Evolutionary conservation across 1,284 basidiomycete genomes (phyloP), one percentile per base, ranked within the genome.

Genomic region (Apiotrichum montevideense): DNA sequence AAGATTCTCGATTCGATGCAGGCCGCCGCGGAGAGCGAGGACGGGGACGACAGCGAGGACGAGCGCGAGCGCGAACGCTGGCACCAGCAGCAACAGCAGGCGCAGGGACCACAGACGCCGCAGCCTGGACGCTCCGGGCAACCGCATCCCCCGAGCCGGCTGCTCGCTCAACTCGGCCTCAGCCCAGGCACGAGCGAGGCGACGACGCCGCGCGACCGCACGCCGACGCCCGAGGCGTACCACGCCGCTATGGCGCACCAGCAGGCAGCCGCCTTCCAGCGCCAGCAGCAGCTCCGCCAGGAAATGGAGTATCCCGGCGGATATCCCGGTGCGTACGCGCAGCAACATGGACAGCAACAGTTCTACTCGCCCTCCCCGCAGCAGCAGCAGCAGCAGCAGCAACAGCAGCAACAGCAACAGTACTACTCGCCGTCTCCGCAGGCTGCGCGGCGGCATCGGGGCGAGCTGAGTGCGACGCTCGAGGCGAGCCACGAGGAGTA

Each of bases 1-100:
- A 84, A 87, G 58, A 91, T 96, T 61, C 87, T 96, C 69, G 73
- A 76, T 45, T 61, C 59, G 10, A 75, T 75, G 63, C 66, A 87
- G 81, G 64, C 87, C 87, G 60, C 62, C n/a, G 67, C 59, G 40
- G 65, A 67, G 52, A 62, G 59, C 42, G 54, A 57, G 47, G 61
- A 69, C 57, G 54, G 58, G 50, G 61, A 63, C 45, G 61, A 63
- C 29, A 58, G 58, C 3, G 67, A 68, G 42, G 54, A 67, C 45
- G 63, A 50, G 67, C 54, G 66, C 39, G 39, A 50, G 8, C 49
- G 40, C 46, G 35, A 14, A 2, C 46, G 46, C 29, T 13, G 15
- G 11, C 15, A 44, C 11, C 14, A 54, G 45, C 44, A 47, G 52
- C 15, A 34, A 45, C 14, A 11, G 45, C 33, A 42, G 46, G 10